phyloP scores from a whole-genome alignment of 2,329 filamentous ascomycete species.

The Coccinonectria pachysandricola region DNA sequence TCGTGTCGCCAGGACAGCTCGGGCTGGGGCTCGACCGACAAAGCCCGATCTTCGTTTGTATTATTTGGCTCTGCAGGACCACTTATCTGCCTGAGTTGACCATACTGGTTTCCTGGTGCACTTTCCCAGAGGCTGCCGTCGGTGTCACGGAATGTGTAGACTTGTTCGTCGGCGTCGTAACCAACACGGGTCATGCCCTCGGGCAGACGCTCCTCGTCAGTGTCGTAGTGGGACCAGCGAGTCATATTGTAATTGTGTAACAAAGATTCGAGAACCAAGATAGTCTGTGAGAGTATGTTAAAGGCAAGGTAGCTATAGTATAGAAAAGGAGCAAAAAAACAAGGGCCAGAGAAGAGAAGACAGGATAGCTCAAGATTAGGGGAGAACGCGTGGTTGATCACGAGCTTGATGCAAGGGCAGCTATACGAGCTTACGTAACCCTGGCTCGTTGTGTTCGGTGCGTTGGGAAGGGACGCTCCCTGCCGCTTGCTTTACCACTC shows the following conservation, averaged over 20 bases:
- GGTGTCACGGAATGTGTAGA: constrained; percentile 40
- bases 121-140: constrained; percentile 41
- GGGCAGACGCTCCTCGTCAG: constrained; percentile 42
- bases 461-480: too few species aligned
- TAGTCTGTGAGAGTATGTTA: background rate
- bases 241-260: too few species aligned
- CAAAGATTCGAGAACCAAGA: too few species aligned
- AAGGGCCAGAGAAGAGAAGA: background rate
- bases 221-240: constrained; percentile 32
- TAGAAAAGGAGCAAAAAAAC: background rate
- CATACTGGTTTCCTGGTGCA: constrained; percentile 39
- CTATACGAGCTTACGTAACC: too few species aligned
- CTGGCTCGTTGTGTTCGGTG: too few species aligned
- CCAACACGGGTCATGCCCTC: constrained; percentile 43
- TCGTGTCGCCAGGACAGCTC: constrained; percentile 39
- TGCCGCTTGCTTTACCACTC: too few species aligned
- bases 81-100: constrained; percentile 32
- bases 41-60: constrained; percentile 18
- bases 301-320: too few species aligned
- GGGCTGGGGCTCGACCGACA: constrained; percentile 20
- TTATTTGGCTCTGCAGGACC: constrained; percentile 12
- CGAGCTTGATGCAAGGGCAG: too few species aligned
- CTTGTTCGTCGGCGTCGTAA: constrained; percentile 45
- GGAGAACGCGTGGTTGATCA: too few species aligned
- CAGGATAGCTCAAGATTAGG: too few species aligned